These are phyloP conservation scores for Zygnema cylindricum DNA, from an alignment of 139 green algal species.

Conservation along the genomic window DNA sequence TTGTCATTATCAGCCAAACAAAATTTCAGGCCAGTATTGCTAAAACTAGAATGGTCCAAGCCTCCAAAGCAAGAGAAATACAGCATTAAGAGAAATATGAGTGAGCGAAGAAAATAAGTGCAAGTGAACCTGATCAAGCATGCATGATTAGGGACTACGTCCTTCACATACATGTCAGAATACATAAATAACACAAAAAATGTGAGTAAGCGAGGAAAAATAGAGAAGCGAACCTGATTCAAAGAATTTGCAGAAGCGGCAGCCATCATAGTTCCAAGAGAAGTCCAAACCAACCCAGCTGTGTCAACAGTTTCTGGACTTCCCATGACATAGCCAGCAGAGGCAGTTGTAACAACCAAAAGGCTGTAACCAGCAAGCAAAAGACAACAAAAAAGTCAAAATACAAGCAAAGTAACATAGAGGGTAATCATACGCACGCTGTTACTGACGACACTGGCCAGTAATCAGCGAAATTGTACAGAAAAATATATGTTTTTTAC, in stretches of 20 bases:
- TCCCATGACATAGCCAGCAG: slow-evolving; percentile 86
- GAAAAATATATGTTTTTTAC: neutral
- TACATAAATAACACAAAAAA: too few species aligned
- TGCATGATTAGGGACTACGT: too few species aligned
- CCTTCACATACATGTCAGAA: too few species aligned
- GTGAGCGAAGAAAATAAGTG: too few species aligned
- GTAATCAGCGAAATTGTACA: neutral
- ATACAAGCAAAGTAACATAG: slow-evolving; percentile 4
- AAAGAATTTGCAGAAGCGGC: slow-evolving; percentile 91
- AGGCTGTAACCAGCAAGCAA: slow-evolving; percentile 62
- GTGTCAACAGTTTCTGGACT: slow-evolving; percentile 77
- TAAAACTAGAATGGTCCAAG: too few species aligned
- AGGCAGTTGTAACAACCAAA: slow-evolving; percentile 88
- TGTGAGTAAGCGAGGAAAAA: neutral
- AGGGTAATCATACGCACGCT: neutral
- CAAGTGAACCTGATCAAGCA: too few species aligned
- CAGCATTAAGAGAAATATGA: too few species aligned
- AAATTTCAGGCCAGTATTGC: too few species aligned
- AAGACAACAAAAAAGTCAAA: neutral
- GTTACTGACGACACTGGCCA: too few species aligned
- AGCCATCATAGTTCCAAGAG: slow-evolving; percentile 84
- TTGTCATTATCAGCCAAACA: too few species aligned
- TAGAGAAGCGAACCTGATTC: slow-evolving; percentile 82
- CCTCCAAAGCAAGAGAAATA: too few species aligned
- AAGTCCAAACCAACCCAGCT: slow-evolving; percentile 78